Base-by-base conservation (phyloP, 164 flowering plant genomes). In the Berberis thunbergii region DNA sequence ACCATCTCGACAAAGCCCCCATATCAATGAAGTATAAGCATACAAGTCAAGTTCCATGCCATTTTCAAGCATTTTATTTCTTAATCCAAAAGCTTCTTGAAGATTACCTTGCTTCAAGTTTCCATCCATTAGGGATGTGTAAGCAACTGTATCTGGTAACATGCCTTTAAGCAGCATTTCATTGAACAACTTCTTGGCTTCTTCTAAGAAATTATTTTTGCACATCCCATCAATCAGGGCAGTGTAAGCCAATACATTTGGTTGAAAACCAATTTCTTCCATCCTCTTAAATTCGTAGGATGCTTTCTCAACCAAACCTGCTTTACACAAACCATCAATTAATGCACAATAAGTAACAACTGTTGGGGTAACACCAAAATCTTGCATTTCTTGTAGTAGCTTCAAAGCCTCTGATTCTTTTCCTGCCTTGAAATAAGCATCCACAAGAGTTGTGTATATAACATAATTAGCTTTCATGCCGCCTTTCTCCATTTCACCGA, bases 291-390 rank as follows among this genome's bases (percentile, higher is more conserved):
- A 86, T 76, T 82, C 74, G 62, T 63, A 62, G 61, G 76, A 60
- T 61, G 95, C 98, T 68, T 83, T 85, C n/a, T 74, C 60, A n/a
- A 86, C 66, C 64, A 68, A 58, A 52, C 93, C 87, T 6, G 41
- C 64, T 71, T 83, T 87, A 84, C 92, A 91, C 72, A 91, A 73
- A 52, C 98, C 92, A 75, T 91, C 89, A 61, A 89, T 69, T 49
- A 91, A 66, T 50, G 75, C 81, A 81, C 83, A 75, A 67, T 80
- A 87, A 49, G 96, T 89, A 45, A 91, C 92, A 53, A 78, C 68
- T 38, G 83, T 80, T 1, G 86, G 86, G 54, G 69, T 61, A 52
- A 81, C 62, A 57, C 84, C 85, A 57, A 64, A 46, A 8, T 80
- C 76, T 58, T 49, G 69, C 96, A 91, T 89, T 75, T 86, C 81